Evolutionary conservation across 23 red algal genomes (phyloP).

Genomic region (Gracilaria domingensis): DNA sequence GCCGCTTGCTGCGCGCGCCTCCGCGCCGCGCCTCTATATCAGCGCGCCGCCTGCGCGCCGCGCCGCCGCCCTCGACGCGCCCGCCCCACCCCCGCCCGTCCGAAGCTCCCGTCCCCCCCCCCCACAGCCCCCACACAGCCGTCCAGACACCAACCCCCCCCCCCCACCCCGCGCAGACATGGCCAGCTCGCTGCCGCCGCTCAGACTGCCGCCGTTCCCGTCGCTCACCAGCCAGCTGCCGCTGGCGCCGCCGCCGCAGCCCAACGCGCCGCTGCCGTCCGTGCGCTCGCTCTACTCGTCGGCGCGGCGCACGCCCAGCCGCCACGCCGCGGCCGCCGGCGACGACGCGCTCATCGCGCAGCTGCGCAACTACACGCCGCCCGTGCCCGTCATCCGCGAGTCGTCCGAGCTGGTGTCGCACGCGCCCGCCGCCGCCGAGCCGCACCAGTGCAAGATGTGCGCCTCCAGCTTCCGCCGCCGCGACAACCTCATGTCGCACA

Average conservation of each 20-base stretch:
- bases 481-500: constrained; percentile 58
- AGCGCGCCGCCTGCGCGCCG: not conserved
- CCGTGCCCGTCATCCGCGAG: not conserved
- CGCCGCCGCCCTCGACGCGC: not conserved
- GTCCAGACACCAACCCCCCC: too few species aligned
- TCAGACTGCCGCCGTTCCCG: constrained; percentile 23
- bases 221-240: constrained; percentile 5
- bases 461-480: constrained; percentile 31
- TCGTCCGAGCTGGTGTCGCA: constrained; percentile 5
- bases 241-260: constrained; percentile 1
- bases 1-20: not conserved
- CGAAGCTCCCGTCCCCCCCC: not conserved
- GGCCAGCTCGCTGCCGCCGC: constrained; percentile 12
- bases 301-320: not conserved
- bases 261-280: constrained; percentile 14
- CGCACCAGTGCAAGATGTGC: constrained; percentile 46
- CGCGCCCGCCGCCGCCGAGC: not conserved
- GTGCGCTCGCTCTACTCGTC: constrained; percentile 14
- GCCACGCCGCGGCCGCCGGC: not conserved
- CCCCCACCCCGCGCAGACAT: not conserved
- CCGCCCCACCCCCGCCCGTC: constrained; percentile 6
- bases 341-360: constrained; percentile 37
- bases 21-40: not conserved
- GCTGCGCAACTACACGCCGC: constrained; percentile 24
- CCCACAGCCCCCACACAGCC: too few species aligned